Conservation (phyloP, 768 basidiomycete genomes). For the Calocera viscosa region DNA sequence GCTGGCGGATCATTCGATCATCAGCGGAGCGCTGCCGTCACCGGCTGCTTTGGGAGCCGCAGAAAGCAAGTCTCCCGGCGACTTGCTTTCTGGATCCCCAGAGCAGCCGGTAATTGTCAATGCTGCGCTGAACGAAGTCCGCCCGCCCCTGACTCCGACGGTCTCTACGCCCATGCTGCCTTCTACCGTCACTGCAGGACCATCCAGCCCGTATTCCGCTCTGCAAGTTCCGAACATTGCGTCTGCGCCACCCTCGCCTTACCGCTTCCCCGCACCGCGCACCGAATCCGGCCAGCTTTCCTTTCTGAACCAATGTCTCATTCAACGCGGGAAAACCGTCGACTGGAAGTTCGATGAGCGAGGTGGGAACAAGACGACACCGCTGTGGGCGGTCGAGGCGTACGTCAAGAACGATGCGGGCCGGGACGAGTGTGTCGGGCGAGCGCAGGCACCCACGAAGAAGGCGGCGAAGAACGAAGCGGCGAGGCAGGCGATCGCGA, state of each 20-base stretch:
- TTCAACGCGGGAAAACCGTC: neutral
- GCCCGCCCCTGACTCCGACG: neutral
- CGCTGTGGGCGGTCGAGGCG: neutral
- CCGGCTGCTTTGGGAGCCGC: neutral
- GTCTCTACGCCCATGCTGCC: neutral
- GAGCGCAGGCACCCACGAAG: neutral
- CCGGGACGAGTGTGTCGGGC: neutral
- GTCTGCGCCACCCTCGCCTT: neutral
- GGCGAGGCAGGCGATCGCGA: neutral
- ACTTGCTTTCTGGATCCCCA: neutral
- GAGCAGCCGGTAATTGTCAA: neutral
- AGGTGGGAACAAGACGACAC: conserved; percentile 3
- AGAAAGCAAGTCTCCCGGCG: neutral
- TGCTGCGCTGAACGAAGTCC: neutral
- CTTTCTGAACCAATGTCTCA: neutral
- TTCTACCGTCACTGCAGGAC: neutral
- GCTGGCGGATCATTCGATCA: neutral
- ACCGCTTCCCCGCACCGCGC: neutral
- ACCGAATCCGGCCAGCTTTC: neutral
- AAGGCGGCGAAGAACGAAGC: conserved; percentile 9
- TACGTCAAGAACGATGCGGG: neutral
- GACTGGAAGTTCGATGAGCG: neutral
- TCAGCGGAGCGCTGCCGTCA: neutral
- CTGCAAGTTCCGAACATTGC: neutral
- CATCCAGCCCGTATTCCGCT: neutral